A percentile compares a stretch with the other conserved stretches of the same genome.
phyloP scores from a whole-genome alignment of 2,329 filamentous ascomycete genomes.

The Cercospora sp. region DNA sequence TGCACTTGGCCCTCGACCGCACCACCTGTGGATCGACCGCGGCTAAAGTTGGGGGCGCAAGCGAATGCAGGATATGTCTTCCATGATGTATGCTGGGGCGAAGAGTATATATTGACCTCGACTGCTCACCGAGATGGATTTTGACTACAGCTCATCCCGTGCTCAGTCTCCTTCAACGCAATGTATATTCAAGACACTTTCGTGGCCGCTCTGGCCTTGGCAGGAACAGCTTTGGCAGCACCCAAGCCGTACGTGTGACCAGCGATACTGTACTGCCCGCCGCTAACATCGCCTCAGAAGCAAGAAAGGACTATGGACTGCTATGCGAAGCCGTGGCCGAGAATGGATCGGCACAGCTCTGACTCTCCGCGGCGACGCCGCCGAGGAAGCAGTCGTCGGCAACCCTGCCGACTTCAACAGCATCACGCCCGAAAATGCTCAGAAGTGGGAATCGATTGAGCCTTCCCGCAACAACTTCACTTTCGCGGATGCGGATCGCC shows the following conservation, averaged over 20 bases:
- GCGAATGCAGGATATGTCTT: not conserved
- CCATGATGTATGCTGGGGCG: not conserved
- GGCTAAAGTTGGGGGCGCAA: not conserved
- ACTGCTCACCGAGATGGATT: not conserved
- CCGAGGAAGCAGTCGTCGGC: conserved; percentile 26
- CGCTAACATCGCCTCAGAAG: not conserved
- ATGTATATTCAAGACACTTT: conserved; percentile 3
- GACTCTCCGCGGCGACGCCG: conserved; percentile 37
- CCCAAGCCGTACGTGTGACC: not conserved
- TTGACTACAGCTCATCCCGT: not conserved
- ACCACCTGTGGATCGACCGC: not conserved
- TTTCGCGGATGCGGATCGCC: conserved; percentile 22
- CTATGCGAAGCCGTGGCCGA: conserved; percentile 31
- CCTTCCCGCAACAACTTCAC: conserved; percentile 39
- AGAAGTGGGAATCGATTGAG: conserved; percentile 46
- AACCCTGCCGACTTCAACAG: conserved; percentile 28
- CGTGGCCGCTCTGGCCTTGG: conserved; percentile 5
- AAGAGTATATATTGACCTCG: not conserved
- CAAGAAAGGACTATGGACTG: conserved; percentile 19
- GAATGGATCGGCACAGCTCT: conserved; percentile 41
- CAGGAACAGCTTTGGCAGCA: not conserved
- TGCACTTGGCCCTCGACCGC: not conserved
- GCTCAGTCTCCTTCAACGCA: not conserved
- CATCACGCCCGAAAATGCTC: conserved; percentile 39
- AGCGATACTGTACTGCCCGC: not conserved